Percentiles rank a stretch among this genome's conserved stretches.
Conservation (phyloP, 306 rosid genomes). For the Quercus gilva region DNA sequence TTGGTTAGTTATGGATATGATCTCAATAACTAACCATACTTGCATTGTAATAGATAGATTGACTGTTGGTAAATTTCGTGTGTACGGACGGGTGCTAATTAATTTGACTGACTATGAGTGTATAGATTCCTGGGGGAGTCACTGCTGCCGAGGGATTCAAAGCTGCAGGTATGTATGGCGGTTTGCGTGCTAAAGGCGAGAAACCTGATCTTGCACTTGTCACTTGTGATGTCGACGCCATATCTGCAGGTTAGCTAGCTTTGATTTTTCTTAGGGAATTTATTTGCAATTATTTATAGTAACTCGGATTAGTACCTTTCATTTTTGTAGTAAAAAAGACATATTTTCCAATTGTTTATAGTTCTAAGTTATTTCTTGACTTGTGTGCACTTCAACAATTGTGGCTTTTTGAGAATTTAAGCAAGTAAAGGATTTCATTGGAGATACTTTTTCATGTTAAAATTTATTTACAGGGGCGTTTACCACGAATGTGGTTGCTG, state of each 20-base stretch:
- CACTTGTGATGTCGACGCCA: conserved; percentile 88
- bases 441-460: background rate
- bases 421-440: background rate
- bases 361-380: background rate
- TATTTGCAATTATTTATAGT: background rate
- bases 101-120: conserved; percentile 7
- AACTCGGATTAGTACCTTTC: background rate
- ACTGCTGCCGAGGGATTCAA: conserved; percentile 89
- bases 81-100: background rate
- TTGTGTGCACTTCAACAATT: background rate
- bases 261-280: background rate
- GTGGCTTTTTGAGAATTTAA: background rate
- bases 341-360: background rate
- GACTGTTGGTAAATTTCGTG: too few species aligned
- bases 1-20: too few species aligned
- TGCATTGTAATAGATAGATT: too few species aligned
- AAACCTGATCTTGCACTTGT: conserved; percentile 96
- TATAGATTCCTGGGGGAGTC: conserved; percentile 88
- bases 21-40: too few species aligned
- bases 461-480: conserved; percentile 52
- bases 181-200: conserved; percentile 69
- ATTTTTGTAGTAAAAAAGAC: too few species aligned
- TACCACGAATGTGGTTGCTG: conserved; percentile 90
- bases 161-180: conserved; percentile 85
- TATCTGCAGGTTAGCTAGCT: conserved; percentile 62